Conservation (phyloP, 2,329 filamentous ascomycete species). For the Penicillium sp. region DNA sequence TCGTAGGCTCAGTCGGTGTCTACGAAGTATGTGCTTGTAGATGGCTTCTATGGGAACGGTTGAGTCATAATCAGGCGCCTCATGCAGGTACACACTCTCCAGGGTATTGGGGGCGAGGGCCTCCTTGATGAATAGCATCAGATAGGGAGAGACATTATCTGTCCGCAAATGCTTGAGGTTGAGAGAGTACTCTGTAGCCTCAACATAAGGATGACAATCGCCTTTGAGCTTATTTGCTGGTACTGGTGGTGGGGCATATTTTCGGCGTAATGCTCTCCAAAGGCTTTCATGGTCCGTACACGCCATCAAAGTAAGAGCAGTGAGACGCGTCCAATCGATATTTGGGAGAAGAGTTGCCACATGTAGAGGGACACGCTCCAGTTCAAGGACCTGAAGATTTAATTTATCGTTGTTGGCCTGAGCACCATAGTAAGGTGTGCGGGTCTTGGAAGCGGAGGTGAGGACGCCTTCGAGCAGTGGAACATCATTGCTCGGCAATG, state of each 20-base stretch:
- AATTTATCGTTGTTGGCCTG: slow-evolving; percentile 51
- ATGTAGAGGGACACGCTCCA: slow-evolving; percentile 75
- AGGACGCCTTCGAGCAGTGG: not conserved
- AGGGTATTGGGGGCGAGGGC: slow-evolving; percentile 76
- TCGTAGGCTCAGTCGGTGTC: slow-evolving; percentile 71
- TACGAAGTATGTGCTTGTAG: slow-evolving; percentile 69
- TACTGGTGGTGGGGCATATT: slow-evolving; percentile 55
- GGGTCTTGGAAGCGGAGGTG: slow-evolving; percentile 7
- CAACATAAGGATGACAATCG: slow-evolving; percentile 8
- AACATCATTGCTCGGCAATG: not conserved
- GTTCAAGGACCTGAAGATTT: slow-evolving; percentile 70
- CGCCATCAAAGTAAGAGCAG: slow-evolving; percentile 72
- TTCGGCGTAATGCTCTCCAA: slow-evolving; percentile 71
- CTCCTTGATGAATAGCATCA: slow-evolving; percentile 76
- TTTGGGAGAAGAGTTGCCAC: slow-evolving; percentile 69
- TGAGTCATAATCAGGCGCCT: slow-evolving; percentile 60
- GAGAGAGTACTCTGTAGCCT: slow-evolving; percentile 60
- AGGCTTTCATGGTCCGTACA: slow-evolving; percentile 74
- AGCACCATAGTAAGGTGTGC: slow-evolving; percentile 9
- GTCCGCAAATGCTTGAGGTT: slow-evolving; percentile 75
- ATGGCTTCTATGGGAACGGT: slow-evolving; percentile 70
- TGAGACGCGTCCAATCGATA: slow-evolving; percentile 75
- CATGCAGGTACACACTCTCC: slow-evolving; percentile 78
- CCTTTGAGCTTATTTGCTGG: slow-evolving; percentile 15
- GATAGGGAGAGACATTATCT: slow-evolving; percentile 68